Percentiles rank a stretch among this genome's conserved stretches.
Conservation (phyloP, 2,329 filamentous ascomycete genomes). For the Verticillium klebahnii region DNA sequence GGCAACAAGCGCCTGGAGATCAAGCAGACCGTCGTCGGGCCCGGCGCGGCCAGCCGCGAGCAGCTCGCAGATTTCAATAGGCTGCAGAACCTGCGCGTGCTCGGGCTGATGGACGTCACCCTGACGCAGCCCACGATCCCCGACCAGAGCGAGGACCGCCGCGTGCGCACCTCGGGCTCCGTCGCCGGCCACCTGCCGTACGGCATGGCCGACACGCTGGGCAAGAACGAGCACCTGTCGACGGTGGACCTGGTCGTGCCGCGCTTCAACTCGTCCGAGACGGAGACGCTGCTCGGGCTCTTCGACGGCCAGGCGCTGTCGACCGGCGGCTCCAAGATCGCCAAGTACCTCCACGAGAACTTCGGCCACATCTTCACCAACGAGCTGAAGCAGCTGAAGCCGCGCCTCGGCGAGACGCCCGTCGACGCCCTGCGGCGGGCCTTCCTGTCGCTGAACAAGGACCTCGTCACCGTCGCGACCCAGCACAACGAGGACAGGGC, state of each 20-base stretch:
- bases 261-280: constrained; percentile 82
- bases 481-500: constrained; percentile 74
- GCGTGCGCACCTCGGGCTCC: constrained; percentile 95
- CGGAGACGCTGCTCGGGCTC: constrained; percentile 86
- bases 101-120: constrained; percentile 97
- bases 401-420: constrained; percentile 66
- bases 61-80: constrained; percentile 87
- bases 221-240: constrained; percentile 89
- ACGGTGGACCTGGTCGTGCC: constrained; percentile 95
- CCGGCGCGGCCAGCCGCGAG: constrained; percentile 53
- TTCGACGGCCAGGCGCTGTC: constrained; percentile 93
- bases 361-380: constrained; percentile 80
- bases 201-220: constrained; percentile 94
- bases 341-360: constrained; percentile 94
- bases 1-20: constrained; percentile 97
- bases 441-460: constrained; percentile 89
- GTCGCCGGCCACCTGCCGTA: constrained; percentile 87
- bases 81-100: constrained; percentile 74
- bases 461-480: constrained; percentile 79
- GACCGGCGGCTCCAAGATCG: constrained; percentile 88
- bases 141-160: constrained; percentile 89
- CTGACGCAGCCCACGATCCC: constrained; percentile 89
- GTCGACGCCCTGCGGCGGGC: constrained; percentile 79
- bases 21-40: constrained; percentile 57
- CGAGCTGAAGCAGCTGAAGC: constrained; percentile 72